Percentiles rank a stretch among this genome's conserved stretches.
These are phyloP conservation scores for Salix purpurea DNA, from an alignment of 345 rosid species.

Conservation along the genomic window DNA sequence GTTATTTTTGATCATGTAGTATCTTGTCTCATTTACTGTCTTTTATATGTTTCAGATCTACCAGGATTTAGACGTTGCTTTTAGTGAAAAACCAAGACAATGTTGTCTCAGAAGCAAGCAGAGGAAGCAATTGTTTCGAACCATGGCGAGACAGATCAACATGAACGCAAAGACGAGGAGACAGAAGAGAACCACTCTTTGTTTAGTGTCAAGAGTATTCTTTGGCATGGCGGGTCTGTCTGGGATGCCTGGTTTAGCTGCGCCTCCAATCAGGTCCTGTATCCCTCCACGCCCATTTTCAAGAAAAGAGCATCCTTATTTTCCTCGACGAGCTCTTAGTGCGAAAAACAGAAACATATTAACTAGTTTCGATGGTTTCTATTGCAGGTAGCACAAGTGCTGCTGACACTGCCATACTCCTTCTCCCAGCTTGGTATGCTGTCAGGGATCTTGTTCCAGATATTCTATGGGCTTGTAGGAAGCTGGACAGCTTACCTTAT, in stretches of 20 bases:
- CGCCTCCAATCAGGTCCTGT: conserved; percentile 85
- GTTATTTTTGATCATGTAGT: conserved; percentile 4
- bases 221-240: conserved; percentile 98
- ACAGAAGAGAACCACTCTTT: conserved; percentile 37
- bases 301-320: not conserved
- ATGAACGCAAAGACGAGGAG: conserved; percentile 8
- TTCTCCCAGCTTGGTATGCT: conserved; percentile 94
- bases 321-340: not conserved
- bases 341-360: not conserved
- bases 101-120: conserved; percentile 85
- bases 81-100: conserved; percentile 30
- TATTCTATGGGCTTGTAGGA: conserved; percentile 84
- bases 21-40: conserved; percentile 39
- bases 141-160: conserved; percentile 45
- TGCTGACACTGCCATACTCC: conserved; percentile 89
- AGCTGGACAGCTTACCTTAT: conserved; percentile 99
- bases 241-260: conserved; percentile 99
- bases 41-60: conserved; percentile 39
- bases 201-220: conserved; percentile 54
- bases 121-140: conserved; percentile 82
- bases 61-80: conserved; percentile 25
- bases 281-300: not conserved
- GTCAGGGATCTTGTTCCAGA: conserved; percentile 80
- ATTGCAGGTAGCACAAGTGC: conserved; percentile 86
- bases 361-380: not conserved